Evolutionary conservation across 352 stramenopile genomes (phyloP), one percentile per base, ranked within the genome.

Genomic region (Stephanocyclus meneghinianus): DNA sequence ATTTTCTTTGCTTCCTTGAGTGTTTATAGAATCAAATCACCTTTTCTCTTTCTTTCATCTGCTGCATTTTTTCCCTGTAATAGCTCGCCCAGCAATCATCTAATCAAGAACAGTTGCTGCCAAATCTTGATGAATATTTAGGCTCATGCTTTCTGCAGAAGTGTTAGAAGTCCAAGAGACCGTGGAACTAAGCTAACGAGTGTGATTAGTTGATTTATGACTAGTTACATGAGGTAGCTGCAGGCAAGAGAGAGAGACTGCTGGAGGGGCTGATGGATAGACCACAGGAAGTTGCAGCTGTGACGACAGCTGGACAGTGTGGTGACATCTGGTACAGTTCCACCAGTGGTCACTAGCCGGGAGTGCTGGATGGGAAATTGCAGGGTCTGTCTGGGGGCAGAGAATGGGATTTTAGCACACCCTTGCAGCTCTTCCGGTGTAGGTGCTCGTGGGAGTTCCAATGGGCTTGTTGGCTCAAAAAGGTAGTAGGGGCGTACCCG

Each of bases 171-270:
- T 26, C 53, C 32, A 42, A 10, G 8, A 42, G 53, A 21, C 48
- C 16, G 26, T 56, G 10, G 48, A 21, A 9, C 48, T 56, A 56
- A 56, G 16, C 48, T 56, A 56, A 56, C 48, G 48, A 56, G 26
- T 56, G 48, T 56, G 9, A n/a, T 56, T 56, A 56, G 0, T 56
- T 29, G 1, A 56, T 26, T 56, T 26, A 56, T 56, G 48, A 56
- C 48, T 26, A 26, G 21, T 26, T 56, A 56, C 48, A 56, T 56
- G 48, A 56, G 48, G 26, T 56, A 9, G 16, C 10, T 15, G 48
- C 10, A n/a, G 48, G n/a, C n/a, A 56, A n/a, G 26, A 9, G 48
- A 9, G 16, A 56, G 16, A 56, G 48, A n/a, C n/a, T 9, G 26
- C 10, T 56, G 48, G 21, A 26, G 21, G 21, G 21, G 21, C 21